Conservation (phyloP, 2,329 filamentous ascomycete genomes). For the Ambrosiella cleistominuta region DNA sequence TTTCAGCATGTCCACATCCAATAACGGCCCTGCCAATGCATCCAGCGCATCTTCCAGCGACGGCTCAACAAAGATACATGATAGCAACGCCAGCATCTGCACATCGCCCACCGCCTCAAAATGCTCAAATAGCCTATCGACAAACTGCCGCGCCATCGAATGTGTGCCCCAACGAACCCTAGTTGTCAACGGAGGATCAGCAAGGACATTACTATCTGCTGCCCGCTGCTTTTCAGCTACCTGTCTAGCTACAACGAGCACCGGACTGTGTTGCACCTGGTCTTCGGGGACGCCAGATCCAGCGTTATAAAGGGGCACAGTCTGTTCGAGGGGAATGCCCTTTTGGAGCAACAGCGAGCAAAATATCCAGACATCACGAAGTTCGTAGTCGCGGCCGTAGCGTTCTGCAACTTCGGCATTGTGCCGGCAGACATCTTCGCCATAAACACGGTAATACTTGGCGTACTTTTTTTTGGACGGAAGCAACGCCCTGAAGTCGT, state of each 20-base stretch:
- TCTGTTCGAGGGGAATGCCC: conserved; percentile 52
- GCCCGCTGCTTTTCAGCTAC: conserved; percentile 11
- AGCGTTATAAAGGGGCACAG: conserved; percentile 19
- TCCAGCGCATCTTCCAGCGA: conserved; percentile 17
- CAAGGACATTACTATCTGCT: neutral
- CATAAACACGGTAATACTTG: conserved; percentile 65
- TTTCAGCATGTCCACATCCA: neutral
- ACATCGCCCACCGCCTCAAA: conserved; percentile 45
- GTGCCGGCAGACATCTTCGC: conserved; percentile 64
- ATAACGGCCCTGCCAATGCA: conserved; percentile 32
- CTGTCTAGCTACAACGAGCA: conserved; percentile 44
- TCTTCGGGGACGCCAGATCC: neutral
- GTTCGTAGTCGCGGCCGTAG: conserved; percentile 44
- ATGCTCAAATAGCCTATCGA: conserved; percentile 43
- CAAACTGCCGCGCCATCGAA: conserved; percentile 43
- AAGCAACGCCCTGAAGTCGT: conserved; percentile 51
- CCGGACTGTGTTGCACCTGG: conserved; percentile 14
- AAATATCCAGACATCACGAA: conserved; percentile 72
- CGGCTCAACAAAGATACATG: conserved; percentile 40
- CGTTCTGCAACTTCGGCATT: conserved; percentile 65
- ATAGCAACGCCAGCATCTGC: conserved; percentile 56
- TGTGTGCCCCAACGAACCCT: conserved; percentile 52
- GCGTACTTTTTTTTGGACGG: conserved; percentile 66
- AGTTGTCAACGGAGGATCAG: conserved; percentile 27
- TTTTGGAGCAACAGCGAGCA: conserved; percentile 60